Conservation (phyloP, 176 grass and related monocot genomes). For the Sorghum bicolor region Sorghum_bicolor_NCBIv3 NC_012879.2:50036001-50036500, state of each 20-base stretch:
- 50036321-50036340: neutral
- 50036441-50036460: neutral
- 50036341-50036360: neutral
- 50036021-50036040: no score
- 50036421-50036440: neutral
- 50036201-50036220: no score
- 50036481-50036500: neutral
- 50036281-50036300: neutral
- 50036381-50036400: conserved; percentile 7
- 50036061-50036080: neutral
- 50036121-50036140: neutral
- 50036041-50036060: no score
- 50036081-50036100: neutral
- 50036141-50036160: no score
- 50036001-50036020: neutral
- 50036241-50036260: neutral
- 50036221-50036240: no score
- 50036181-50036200: no score
- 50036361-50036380: neutral
- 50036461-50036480: neutral
- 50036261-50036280: neutral
- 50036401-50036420: neutral
- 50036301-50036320: neutral
- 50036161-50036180: no score
- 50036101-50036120: neutral